Conservation (phyloP, 345 rosid genomes). For the Eucalyptus sideroxylon region DNA sequence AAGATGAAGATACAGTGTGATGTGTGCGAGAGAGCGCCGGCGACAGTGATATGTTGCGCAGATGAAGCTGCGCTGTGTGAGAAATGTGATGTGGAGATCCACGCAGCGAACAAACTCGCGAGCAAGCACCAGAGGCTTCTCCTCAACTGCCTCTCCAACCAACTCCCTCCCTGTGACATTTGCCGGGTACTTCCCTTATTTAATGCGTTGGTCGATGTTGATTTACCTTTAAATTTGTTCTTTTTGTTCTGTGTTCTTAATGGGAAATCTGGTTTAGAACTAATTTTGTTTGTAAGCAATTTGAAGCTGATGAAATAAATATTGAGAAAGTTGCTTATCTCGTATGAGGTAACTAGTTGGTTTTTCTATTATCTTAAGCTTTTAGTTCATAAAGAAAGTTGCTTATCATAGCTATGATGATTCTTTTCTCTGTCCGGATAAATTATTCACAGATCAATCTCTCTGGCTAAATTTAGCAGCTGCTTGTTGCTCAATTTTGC, state of each 20-base stretch:
- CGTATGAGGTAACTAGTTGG: neutral
- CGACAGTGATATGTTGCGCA: slow-evolving; percentile 93
- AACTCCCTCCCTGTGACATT: slow-evolving; percentile 85
- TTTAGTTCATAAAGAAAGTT: neutral
- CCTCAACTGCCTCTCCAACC: slow-evolving; percentile 57
- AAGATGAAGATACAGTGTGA: slow-evolving; percentile 91
- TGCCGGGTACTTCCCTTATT: slow-evolving; percentile 43
- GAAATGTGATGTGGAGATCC: slow-evolving; percentile 76
- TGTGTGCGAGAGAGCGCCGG: slow-evolving; percentile 92
- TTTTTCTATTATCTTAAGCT: neutral
- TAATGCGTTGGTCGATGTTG: neutral
- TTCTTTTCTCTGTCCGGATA: neutral
- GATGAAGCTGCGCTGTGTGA: slow-evolving; percentile 95
- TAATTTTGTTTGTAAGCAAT: neutral
- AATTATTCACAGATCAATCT: neutral
- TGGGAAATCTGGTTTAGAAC: neutral
- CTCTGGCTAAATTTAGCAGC: neutral
- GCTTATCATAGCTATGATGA: neutral
- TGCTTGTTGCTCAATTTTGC: neutral
- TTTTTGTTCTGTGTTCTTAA: neutral
- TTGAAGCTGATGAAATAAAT: neutral
- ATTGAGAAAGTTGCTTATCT: neutral
- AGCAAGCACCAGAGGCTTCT: slow-evolving; percentile 97
- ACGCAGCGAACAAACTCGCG: slow-evolving; percentile 90
- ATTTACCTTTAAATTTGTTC: neutral